Evolutionary conservation across 2,329 filamentous ascomycete species (phyloP), one percentile per base, ranked within the genome.

Genomic region (Plectosphaerella plurivora): DNA sequence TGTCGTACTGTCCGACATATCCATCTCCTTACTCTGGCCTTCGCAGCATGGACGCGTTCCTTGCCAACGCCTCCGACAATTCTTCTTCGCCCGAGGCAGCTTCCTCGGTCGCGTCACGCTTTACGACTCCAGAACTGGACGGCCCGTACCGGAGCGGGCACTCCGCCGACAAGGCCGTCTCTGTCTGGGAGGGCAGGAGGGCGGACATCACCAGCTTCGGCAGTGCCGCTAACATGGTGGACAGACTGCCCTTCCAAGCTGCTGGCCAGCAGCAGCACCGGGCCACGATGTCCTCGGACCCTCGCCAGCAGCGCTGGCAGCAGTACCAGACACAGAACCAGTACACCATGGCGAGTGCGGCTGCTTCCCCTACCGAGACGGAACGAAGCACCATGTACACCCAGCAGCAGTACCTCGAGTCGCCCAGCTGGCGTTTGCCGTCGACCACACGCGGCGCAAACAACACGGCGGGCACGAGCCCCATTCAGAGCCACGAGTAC

Each of bases 111-210:
- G 51, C 50, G 33, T 55, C 52, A n/a, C 54, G 54, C 37, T 45
- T 50, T 16, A 56, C 54, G 28, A 55, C 54, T 18, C 52, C 52
- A 11, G 54, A 56, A 7, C 52, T 50, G 18, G 47, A 50, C 22
- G 16, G 41, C 37, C 15, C 37, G 28, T 33, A 33, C 28, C 28
- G 28, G 11, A 12, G 28, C 28, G 28, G 28, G 28, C 28, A 33
- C 28, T 9, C 28, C 28, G 28, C 28, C 28, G 28, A 33, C 28
- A 33, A 33, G 28, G 28, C 28, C 28, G 8, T 12, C 11, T 33
- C 28, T 8, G 28, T 33, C 11, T 33, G 28, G 28, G 28, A 33
- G 28, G 28, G 28, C 28, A 33, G 28, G 28, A 33, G 28, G 28
- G 8, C 28, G 28, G 28, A 33, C 28, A 20, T 15, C 33, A 16